phyloP scores from a whole-genome alignment of 768 basidiomycete genomes.

The Plicaturopsis crispa region DNA sequence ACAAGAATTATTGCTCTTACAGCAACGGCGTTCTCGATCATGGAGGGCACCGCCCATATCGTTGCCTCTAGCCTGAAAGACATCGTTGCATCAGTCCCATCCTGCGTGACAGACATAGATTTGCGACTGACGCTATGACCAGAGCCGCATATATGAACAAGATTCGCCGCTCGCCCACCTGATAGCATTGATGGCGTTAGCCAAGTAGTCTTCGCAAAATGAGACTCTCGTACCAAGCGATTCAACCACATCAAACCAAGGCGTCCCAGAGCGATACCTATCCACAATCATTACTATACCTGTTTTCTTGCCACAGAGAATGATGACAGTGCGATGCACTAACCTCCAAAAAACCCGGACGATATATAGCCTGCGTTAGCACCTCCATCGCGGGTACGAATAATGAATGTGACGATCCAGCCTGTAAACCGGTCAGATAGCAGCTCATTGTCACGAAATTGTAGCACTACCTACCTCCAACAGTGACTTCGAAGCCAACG shows the following conservation, averaged over 20 bases:
- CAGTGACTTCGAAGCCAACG: slow-evolving; percentile 34
- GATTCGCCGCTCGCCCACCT: slow-evolving; percentile 26
- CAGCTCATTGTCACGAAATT: not conserved
- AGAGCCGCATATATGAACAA: slow-evolving; percentile 25
- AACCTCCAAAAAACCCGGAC: slow-evolving; percentile 32
- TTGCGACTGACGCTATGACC: slow-evolving; percentile 22
- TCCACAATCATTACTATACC: not conserved
- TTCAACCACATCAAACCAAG: not conserved
- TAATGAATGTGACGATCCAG: slow-evolving; percentile 39
- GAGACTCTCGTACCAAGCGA: not conserved
- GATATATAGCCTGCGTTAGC: slow-evolving; percentile 33
- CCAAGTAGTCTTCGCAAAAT: not conserved
- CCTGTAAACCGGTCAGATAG: slow-evolving; percentile 13
- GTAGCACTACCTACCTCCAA: slow-evolving; percentile 24
- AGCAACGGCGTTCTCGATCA: slow-evolving; percentile 44
- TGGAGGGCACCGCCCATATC: slow-evolving; percentile 45
- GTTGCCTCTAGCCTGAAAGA: slow-evolving; percentile 41
- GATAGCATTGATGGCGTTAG: not conserved
- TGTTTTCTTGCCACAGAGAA: slow-evolving; percentile 20
- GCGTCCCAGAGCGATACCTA: not conserved
- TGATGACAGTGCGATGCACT: slow-evolving; percentile 19
- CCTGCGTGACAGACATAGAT: slow-evolving; percentile 2
- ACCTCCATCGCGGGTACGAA: slow-evolving; percentile 28
- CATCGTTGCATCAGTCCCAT: no score
- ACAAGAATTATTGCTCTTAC: slow-evolving; percentile 13